Evolutionary conservation across 768 basidiomycete genomes (phyloP), one percentile per base, ranked within the genome.

Genomic region (Auricularia sp.): DNA sequence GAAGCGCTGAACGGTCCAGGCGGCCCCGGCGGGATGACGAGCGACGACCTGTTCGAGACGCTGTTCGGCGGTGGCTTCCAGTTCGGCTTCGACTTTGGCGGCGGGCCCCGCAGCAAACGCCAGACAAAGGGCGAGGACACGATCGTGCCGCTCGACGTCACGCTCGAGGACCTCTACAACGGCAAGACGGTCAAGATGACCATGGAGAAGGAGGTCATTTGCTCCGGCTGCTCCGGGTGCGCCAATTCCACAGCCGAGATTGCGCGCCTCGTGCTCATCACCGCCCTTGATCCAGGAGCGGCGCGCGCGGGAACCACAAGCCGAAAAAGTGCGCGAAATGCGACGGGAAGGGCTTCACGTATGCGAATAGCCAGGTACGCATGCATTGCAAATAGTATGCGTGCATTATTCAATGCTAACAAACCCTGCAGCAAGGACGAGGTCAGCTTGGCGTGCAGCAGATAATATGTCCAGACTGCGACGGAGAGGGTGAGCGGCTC

Each of bases 141-240:
- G 23, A 78, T 87, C 58, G 85, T 93, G 67, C 84, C 86, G 3
- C 89, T 95, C 72, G 82, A 91, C 47, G 90, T 96, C 62, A 88
- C 90, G 3, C 80, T 98, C 36, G 95, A 97, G 75, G 95, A 98
- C 73, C 77, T 95, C 23, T 98, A 93, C 76, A 90, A 88, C 64
- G 96, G 95, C 36, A 95, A 94, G 75, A 83, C 82, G 10, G 87
- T 94, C 64, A 90, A 87, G 72, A 85, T 98, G 79, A 90, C 85
- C 69, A 84, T 97, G 80, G 93, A 96, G 75, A 87, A 91, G 70
- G 87, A 93, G 71, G 77, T 87, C 8, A 76, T 90, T 2, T 98
- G 96, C 74, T 79, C 78, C 14, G 75, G 77, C 12, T 98, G 96
- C 74, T 87, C 86, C 73, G 96, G 95, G 39, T 42, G 12, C 39